Conservation (phyloP, 495 filamentous ascomycete species). For the Xylaria acuta region DNA sequence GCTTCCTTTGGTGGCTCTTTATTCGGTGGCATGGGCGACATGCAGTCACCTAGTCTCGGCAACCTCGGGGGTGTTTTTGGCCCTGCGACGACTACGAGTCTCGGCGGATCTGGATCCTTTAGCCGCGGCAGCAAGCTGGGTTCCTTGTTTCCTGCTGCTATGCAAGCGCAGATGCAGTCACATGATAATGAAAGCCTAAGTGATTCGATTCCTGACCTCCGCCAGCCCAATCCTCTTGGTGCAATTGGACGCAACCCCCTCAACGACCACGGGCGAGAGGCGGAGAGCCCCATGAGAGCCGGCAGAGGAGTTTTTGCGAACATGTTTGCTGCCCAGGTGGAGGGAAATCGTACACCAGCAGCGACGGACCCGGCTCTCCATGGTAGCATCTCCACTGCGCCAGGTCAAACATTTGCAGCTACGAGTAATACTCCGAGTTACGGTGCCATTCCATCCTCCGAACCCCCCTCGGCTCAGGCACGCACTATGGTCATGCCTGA, state of each 20-base stretch:
- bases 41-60: slow-evolving; percentile 75
- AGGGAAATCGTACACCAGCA: slow-evolving; percentile 43
- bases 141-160: slow-evolving; percentile 82
- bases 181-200: slow-evolving; percentile 59
- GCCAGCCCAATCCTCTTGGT: slow-evolving; percentile 58
- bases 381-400: slow-evolving; percentile 41
- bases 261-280: slow-evolving; percentile 56
- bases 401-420: slow-evolving; percentile 45
- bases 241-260: slow-evolving; percentile 62
- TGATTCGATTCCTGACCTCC: slow-evolving; percentile 58
- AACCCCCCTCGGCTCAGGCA: slow-evolving; percentile 74
- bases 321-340: slow-evolving; percentile 49
- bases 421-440: slow-evolving; percentile 39
- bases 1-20: slow-evolving; percentile 74
- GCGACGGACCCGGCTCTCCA: slow-evolving; percentile 44
- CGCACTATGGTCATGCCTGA: slow-evolving; percentile 99
- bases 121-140: slow-evolving; percentile 83
- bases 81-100: slow-evolving; percentile 46
- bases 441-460: slow-evolving; percentile 44
- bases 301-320: slow-evolving; percentile 65
- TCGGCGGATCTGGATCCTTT: slow-evolving; percentile 63
- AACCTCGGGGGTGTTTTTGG: slow-evolving; percentile 62
- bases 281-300: slow-evolving; percentile 67
- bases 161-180: slow-evolving; percentile 86
- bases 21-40: slow-evolving; percentile 72